Percentiles rank a stretch among this genome's conserved stretches.
phyloP scores from a whole-genome alignment of 768 basidiomycete species.

The Collybia nuda region DNA sequence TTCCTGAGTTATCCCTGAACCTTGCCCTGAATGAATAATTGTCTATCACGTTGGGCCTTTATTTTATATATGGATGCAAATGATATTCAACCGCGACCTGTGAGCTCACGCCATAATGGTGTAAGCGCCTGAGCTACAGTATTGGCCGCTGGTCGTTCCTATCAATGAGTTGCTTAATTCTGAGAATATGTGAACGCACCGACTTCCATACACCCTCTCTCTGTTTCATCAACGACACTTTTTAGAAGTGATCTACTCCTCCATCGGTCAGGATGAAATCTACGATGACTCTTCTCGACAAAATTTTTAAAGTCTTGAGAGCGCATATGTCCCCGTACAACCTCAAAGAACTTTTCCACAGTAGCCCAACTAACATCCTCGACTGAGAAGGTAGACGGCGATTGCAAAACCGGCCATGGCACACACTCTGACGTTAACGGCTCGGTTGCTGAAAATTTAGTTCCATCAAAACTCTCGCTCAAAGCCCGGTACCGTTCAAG shows the following conservation, averaged over 20 bases:
- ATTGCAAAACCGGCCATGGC: constrained; percentile 73
- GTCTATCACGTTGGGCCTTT: too few relatives aligned
- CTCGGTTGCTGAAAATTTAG: constrained; percentile 50
- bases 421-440: constrained; percentile 62
- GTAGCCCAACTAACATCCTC: constrained; percentile 72
- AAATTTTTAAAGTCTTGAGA: constrained; percentile 62
- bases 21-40: too few relatives aligned
- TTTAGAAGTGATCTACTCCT: constrained; percentile 61
- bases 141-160: constrained; percentile 39
- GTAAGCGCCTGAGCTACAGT: constrained; percentile 76
- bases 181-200: constrained; percentile 36
- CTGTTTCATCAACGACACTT: constrained; percentile 55
- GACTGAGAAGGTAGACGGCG: constrained; percentile 50
- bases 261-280: constrained; percentile 86
- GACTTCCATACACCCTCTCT: constrained; percentile 62
- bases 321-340: constrained; percentile 51
- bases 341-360: constrained; percentile 70
- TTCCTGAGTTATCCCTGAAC: too few relatives aligned
- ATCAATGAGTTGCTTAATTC: not conserved
- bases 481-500: constrained; percentile 67
- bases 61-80: too few relatives aligned
- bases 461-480: constrained; percentile 61
- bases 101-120: constrained; percentile 57
- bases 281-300: constrained; percentile 67
- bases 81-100: constrained; percentile 17